These are phyloP conservation scores for Penicillium concentricum DNA, from an alignment of 2,329 filamentous ascomycete species.

Conservation along the genomic window DNA sequence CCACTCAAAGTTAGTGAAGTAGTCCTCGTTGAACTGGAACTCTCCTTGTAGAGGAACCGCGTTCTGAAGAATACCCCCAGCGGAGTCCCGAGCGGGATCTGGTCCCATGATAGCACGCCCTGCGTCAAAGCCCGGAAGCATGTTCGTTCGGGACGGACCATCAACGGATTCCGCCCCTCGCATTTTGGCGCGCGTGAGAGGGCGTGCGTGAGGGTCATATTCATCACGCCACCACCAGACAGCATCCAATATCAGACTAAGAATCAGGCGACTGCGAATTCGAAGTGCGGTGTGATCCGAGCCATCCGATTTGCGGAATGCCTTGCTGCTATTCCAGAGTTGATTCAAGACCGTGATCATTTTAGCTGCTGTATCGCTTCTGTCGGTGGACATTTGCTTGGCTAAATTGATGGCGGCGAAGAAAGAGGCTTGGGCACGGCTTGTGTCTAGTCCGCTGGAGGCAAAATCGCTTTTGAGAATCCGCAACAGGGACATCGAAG, in stretches of 20 bases:
- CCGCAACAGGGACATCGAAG: constrained; percentile 35
- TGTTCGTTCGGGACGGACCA: constrained; percentile 12
- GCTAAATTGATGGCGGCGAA: constrained; percentile 40
- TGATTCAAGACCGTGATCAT: constrained; percentile 36
- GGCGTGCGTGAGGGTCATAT: constrained; percentile 27
- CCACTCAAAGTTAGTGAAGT: constrained; percentile 42
- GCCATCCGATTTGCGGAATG: constrained; percentile 41
- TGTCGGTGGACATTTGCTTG: constrained; percentile 39
- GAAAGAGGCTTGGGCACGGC: constrained; percentile 34
- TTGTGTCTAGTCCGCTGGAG: constrained; percentile 32
- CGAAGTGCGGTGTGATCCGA: constrained; percentile 35
- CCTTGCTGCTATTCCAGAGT: constrained; percentile 43
- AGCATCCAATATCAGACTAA: constrained; percentile 40
- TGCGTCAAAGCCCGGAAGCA: constrained; percentile 7
- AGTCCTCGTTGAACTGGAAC: constrained; percentile 36
- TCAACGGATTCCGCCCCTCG: constrained; percentile 15
- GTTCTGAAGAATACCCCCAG: neutral
- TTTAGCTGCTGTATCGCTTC: constrained; percentile 36
- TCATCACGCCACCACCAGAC: constrained; percentile 48
- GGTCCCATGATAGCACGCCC: constrained; percentile 4
- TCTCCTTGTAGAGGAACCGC: constrained; percentile 19
- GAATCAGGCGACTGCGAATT: constrained; percentile 40
- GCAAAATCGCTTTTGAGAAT: constrained; percentile 38
- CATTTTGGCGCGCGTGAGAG: constrained; percentile 12
- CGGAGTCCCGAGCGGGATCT: constrained; percentile 6